phyloP scores from a whole-genome alignment of 768 basidiomycete genomes.

The Naganishia vaughanmartiniae region DNA sequence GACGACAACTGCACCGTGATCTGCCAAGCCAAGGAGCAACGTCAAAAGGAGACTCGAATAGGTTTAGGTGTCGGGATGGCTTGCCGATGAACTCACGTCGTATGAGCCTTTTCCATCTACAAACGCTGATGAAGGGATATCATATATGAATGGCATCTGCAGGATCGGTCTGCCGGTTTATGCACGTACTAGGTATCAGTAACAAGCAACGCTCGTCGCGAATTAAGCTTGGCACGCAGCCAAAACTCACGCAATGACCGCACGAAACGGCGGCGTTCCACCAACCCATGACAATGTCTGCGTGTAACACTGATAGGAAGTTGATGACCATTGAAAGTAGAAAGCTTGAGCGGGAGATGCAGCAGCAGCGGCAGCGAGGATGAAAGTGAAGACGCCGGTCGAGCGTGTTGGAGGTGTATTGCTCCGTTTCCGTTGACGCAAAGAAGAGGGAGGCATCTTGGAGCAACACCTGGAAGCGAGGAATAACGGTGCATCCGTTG shows the following conservation, averaged over 20 bases:
- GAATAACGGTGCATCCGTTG: too few species aligned
- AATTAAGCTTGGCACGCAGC: neutral
- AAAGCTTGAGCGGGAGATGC: neutral
- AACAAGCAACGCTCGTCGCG: neutral
- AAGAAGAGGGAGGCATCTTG: too few species aligned
- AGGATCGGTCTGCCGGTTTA: conserved; percentile 21
- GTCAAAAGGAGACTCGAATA: neutral
- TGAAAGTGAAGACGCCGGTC: neutral
- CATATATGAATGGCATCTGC: conserved; percentile 32
- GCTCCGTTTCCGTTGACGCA: too few species aligned
- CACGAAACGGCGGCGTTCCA: conserved; percentile 26
- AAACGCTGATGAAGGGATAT: conserved; percentile 27
- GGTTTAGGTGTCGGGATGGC: neutral
- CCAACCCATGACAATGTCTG: conserved; percentile 28
- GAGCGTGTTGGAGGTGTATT: neutral
- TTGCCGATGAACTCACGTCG: conserved; percentile 17
- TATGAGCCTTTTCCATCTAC: conserved; percentile 23
- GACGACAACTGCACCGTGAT: conserved; percentile 28
- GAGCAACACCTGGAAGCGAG: too few species aligned
- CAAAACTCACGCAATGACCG: conserved; percentile 31
- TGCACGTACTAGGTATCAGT: neutral
- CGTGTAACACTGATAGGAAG: conserved; percentile 28
- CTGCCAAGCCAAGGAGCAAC: neutral
- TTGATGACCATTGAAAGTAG: conserved; percentile 25
- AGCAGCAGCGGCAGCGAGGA: neutral